phyloP scores from a whole-genome alignment of 176 grass and related monocot species.

The Carex parvula region DNA sequence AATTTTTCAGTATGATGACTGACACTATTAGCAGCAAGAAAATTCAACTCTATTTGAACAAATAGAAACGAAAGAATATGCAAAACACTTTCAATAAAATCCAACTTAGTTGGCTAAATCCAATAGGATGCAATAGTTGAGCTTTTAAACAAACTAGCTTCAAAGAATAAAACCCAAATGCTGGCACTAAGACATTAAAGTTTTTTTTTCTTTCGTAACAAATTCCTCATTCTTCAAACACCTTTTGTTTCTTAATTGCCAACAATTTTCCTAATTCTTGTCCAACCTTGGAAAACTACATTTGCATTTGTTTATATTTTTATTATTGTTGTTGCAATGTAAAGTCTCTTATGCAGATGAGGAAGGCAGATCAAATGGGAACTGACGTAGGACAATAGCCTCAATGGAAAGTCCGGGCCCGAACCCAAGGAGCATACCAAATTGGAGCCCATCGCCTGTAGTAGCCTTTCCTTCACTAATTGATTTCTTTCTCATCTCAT shows the following conservation, averaged over 20 bases:
- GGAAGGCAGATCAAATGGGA: neutral
- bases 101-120: neutral
- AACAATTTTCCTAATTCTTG: neutral
- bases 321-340: neutral
- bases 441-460: conserved; percentile 29
- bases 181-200: neutral
- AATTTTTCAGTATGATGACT: neutral
- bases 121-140: neutral
- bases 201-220: neutral
- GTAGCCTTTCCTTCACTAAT: conserved; percentile 1
- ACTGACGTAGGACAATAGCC: conserved; percentile 37
- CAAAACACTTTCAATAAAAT: neutral
- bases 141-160: neutral
- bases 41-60: neutral
- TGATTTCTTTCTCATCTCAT: conserved; percentile 40
- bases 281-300: neutral
- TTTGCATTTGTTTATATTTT: neutral
- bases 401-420: conserved; percentile 62
- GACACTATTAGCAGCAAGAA: neutral
- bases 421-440: conserved; percentile 52
- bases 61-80: neutral
- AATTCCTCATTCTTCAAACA: neutral
- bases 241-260: neutral
- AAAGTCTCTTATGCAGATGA: neutral
- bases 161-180: neutral